These are phyloP conservation scores for Tulasnella sp. DNA, from an alignment of 768 basidiomycete genomes.

Conservation along the genomic window DNA sequence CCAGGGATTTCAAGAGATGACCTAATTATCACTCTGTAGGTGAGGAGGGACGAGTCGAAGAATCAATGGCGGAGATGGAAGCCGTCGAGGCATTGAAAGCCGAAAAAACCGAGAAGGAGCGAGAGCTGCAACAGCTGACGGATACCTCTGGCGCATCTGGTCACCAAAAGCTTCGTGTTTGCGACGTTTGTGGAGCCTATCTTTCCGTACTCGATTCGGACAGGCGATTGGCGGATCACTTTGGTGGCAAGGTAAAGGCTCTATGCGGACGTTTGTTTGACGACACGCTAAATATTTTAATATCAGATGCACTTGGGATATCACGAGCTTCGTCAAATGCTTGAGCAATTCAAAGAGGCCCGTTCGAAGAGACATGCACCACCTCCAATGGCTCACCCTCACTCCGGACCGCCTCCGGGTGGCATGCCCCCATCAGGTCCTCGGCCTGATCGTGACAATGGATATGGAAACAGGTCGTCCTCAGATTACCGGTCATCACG, in stretches of 20 bases:
- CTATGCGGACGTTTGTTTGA: not conserved
- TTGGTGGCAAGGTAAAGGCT: slow-evolving; percentile 89
- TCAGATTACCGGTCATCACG: slow-evolving; percentile 30
- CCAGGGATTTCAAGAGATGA: slow-evolving; percentile 14
- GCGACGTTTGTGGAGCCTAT: slow-evolving; percentile 99
- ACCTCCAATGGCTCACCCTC: slow-evolving; percentile 32
- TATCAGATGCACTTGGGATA: slow-evolving; percentile 96
- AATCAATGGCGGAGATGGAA: slow-evolving; percentile 96
- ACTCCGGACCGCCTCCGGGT: slow-evolving; percentile 28
- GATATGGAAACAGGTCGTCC: not conserved
- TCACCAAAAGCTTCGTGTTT: slow-evolving; percentile 99
- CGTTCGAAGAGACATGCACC: slow-evolving; percentile 68
- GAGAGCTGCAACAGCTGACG: slow-evolving; percentile 91
- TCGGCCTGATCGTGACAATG: slow-evolving; percentile 34
- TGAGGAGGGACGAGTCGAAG: slow-evolving; percentile 98
- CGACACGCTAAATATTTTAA: not conserved
- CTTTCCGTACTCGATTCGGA: slow-evolving; percentile 97
- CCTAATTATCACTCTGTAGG: slow-evolving; percentile 46
- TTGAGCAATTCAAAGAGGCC: slow-evolving; percentile 85
- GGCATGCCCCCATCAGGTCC: slow-evolving; percentile 28
- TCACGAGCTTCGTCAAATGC: slow-evolving; percentile 94
- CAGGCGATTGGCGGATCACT: slow-evolving; percentile 97
- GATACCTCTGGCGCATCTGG: slow-evolving; percentile 98
- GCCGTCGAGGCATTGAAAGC: slow-evolving; percentile 97
- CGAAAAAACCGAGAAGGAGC: slow-evolving; percentile 96